A percentile compares a stretch with the other conserved stretches of the same genome.
Conservation (phyloP, 2,329 filamentous ascomycete genomes). For the Coleophoma eucalyptorum region DNA sequence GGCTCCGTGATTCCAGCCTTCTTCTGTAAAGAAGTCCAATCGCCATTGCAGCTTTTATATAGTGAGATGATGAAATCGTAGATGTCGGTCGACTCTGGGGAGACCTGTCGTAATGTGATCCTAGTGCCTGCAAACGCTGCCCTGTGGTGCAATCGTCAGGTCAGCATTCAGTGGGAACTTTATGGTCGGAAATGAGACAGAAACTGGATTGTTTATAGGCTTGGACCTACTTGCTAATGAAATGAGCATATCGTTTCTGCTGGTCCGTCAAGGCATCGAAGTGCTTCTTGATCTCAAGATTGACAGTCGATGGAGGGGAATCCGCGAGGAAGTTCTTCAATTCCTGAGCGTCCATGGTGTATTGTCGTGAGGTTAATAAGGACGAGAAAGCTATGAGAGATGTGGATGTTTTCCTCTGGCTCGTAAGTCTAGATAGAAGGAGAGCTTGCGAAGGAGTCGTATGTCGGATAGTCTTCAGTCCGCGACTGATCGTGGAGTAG, state of each 20-base stretch:
- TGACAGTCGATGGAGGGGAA: slow-evolving; percentile 82
- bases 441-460: not conserved
- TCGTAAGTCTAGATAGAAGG: not conserved
- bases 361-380: not conserved
- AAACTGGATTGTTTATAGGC: no score
- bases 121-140: slow-evolving; percentile 74
- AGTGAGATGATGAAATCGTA: slow-evolving; percentile 77
- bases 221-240: slow-evolving; percentile 65
- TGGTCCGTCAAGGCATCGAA: slow-evolving; percentile 74
- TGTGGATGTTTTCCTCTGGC: not conserved
- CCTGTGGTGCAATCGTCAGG: slow-evolving; percentile 35
- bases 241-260: slow-evolving; percentile 89
- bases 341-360: slow-evolving; percentile 53
- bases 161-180: no score
- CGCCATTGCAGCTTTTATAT: slow-evolving; percentile 60
- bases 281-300: slow-evolving; percentile 86
- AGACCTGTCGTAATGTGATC: slow-evolving; percentile 77
- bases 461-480: not conserved
- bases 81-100: slow-evolving; percentile 76
- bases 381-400: not conserved
- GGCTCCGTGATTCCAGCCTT: slow-evolving; percentile 62
- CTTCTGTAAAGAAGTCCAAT: slow-evolving; percentile 65
- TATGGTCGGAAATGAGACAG: no score
- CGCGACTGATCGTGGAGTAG: not conserved
- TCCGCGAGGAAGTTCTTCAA: slow-evolving; percentile 83